phyloP scores from a whole-genome alignment of 768 basidiomycete genomes.

The Xanthoconium stramineum region DNA sequence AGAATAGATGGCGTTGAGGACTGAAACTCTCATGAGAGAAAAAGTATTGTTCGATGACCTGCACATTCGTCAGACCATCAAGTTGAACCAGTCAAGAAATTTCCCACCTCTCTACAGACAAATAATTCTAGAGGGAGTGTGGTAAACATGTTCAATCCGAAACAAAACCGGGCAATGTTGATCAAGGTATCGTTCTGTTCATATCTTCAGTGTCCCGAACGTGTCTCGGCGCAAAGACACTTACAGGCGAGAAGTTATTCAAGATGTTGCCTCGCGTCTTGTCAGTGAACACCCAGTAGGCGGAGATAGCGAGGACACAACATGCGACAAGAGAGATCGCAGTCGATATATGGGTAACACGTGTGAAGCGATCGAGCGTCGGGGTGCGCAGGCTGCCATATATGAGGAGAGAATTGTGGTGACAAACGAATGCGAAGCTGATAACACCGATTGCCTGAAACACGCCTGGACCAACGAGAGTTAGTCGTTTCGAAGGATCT shows the following conservation, averaged over 20 bases:
- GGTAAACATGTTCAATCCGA: slow-evolving; percentile 97
- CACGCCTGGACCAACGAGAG: slow-evolving; percentile 73
- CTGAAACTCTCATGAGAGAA: slow-evolving; percentile 86
- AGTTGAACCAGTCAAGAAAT: background rate
- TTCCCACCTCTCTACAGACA: slow-evolving; percentile 87
- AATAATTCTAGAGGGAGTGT: slow-evolving; percentile 95
- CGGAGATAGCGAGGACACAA: slow-evolving; percentile 77
- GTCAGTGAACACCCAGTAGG: slow-evolving; percentile 86
- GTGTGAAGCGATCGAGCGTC: slow-evolving; percentile 89
- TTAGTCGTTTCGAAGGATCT: slow-evolving; percentile 68
- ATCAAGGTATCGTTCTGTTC: slow-evolving; percentile 77
- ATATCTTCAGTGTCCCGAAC: slow-evolving; percentile 3
- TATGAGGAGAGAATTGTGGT: slow-evolving; percentile 96
- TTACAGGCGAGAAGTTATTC: slow-evolving; percentile 85
- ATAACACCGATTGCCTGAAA: slow-evolving; percentile 98
- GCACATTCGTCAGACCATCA: slow-evolving; percentile 4
- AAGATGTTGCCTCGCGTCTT: slow-evolving; percentile 94
- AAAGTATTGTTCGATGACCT: slow-evolving; percentile 96
- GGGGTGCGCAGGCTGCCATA: slow-evolving; percentile 92
- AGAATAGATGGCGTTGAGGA: slow-evolving; percentile 80
- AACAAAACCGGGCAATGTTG: slow-evolving; percentile 92
- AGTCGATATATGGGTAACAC: slow-evolving; percentile 91
- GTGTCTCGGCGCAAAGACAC: slow-evolving; percentile 7
- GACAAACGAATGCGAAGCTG: slow-evolving; percentile 94
- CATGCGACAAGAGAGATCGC: slow-evolving; percentile 82